Evolutionary conservation across 176 grass and related monocot genomes (phyloP), one percentile per base, ranked within the genome.

Genomic region (Carex cristatella): DNA sequence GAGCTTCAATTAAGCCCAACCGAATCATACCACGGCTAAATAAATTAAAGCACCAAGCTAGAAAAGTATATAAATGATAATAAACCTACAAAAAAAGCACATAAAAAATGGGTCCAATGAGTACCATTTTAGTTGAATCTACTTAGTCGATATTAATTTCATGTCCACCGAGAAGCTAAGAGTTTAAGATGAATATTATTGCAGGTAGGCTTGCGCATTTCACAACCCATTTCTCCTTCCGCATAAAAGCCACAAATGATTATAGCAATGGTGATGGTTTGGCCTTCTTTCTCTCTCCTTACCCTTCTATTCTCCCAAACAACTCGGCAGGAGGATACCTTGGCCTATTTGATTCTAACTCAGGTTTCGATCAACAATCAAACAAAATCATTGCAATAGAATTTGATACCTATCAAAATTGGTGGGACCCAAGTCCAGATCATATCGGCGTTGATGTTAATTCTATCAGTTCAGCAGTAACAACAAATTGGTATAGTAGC

Each of bases 231-330:
- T 95, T 96, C 84, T 49, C 89, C 76, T 93, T 93, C 84, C 51
- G 80, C 87, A 96, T 93, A 79, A 85, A 88, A 13, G 84, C 85
- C 0, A 77, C 85, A 46, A 72, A 90, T 53, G 70, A 86, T 67
- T 56, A 83, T 44, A 82, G 66, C 14, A 83, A 78, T 10, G 91
- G 89, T 54, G 94, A 96, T 15, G 91, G 94, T 8, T 87, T 97
- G 58, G 87, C 91, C 70, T 97, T 93, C 91, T 97, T 97, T 90
- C 86, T 97, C 75, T 79, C 94, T 49, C 56, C 89, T 19, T 91
- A 88, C 76, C 89, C 94, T 81, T 91, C 94, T 72, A 73, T 2
- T n/a, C 28, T 91, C 81, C 94, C 87, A 33, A 85, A 38, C 44
- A 61, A 83, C 85, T 90, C 89, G 35, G 87, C 87, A 1, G 91